Evolutionary conservation across 345 rosid genomes (phyloP), one percentile per base, ranked within the genome.

Genomic region (Angophora floribunda): DNA sequence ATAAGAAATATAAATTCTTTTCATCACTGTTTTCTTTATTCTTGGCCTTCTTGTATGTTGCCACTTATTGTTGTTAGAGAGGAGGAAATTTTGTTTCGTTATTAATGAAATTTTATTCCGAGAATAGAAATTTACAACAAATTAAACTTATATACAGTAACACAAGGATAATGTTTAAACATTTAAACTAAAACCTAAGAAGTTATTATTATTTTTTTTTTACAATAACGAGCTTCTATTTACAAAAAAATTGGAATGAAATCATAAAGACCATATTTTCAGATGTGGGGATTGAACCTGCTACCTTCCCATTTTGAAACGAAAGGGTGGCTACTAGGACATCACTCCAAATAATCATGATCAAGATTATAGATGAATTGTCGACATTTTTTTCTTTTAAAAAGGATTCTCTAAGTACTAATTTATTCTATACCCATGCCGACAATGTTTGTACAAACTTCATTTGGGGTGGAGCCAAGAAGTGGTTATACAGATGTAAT

Each of bases 181-280:
- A 41, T 21, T 75, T 75, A 21, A 55, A 75, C 22, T 41, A 10
- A 41, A 19, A 41, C 49, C 49, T 41, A 5, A 6, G 49, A 5
- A 36, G 49, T 41, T 41, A 1, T 4, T 41, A 36, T 36, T 36
- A 36, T 61, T 59, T 26, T 61, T 12, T 13, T 28, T 61, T 61
- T 61, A 10, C 5, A 61, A n/a, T 26, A 61, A 1, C 0, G 0
- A 28, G 61, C 24, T 55, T 22, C 2, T 22, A 2, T 22, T 21
- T 55, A 55, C 24, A 55, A 5, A 36, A 61, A 61, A 26, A 26
- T 61, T 26, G 67, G 4, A 61, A 61, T 61, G 3, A 59, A 61
- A 11, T 61, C 32, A 61, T 28, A 3, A 26, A 61, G 13, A 5
- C 3, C 1, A 61, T 26, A 61, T 26, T 61, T 15, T 28, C 13